phyloP scores from a whole-genome alignment of 768 basidiomycete genomes.

The Kwoniella dendrophila region DNA sequence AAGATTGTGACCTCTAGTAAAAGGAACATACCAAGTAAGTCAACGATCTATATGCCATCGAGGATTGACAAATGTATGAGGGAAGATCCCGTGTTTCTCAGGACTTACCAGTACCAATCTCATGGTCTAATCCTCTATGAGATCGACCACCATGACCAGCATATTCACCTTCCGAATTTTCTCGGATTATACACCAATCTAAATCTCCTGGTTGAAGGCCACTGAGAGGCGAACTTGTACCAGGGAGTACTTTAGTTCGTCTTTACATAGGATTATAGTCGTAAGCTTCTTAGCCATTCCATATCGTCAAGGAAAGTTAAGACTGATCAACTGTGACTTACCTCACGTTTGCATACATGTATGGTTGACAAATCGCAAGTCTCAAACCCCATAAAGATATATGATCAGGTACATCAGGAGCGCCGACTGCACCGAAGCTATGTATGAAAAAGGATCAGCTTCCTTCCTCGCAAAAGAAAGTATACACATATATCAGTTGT shows the following conservation, averaged over 20 bases:
- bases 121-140: constrained; percentile 47
- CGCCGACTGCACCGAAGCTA: constrained; percentile 62
- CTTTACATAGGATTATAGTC: constrained; percentile 38
- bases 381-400: constrained; percentile 64
- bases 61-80: too few species aligned
- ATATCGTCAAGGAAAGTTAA: too few species aligned
- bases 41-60: background rate
- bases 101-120: constrained; percentile 53
- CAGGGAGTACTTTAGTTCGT: constrained; percentile 61
- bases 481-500: too few species aligned
- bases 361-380: constrained; percentile 62
- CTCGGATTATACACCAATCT: constrained; percentile 64
- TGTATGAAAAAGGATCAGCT: constrained; percentile 50
- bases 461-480: too few species aligned
- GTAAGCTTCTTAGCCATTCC: too few species aligned
- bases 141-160: constrained; percentile 59
- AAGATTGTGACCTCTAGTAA: constrained; percentile 58
- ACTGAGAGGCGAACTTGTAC: constrained; percentile 61
- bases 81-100: too few species aligned
- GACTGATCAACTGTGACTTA: too few species aligned
- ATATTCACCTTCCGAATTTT: constrained; percentile 66
- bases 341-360: constrained; percentile 58
- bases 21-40: background rate
- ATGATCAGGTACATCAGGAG: constrained; percentile 64
- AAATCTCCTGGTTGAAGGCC: constrained; percentile 59